Evolutionary conservation across 768 basidiomycete species (phyloP).

Genomic region (Boletus fagicola): DNA sequence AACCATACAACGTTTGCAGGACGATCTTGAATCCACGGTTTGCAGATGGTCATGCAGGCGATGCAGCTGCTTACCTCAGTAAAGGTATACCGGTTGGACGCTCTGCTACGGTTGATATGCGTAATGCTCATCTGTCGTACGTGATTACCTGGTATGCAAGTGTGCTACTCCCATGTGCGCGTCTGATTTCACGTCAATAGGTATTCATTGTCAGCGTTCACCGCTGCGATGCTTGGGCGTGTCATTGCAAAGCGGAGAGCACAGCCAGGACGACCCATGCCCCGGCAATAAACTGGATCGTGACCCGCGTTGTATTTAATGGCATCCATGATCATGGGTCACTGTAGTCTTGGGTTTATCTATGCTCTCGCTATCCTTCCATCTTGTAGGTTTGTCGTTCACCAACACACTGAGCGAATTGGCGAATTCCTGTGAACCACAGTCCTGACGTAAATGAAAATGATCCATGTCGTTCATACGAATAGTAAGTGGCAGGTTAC

Average conservation of each 20-base stretch:
- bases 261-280: slow-evolving; percentile 51
- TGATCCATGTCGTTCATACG: not conserved
- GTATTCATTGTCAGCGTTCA: slow-evolving; percentile 87
- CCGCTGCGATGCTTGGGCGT: slow-evolving; percentile 76
- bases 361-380: not conserved
- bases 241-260: slow-evolving; percentile 56
- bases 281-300: slow-evolving; percentile 39
- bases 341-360: slow-evolving; percentile 6
- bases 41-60: slow-evolving; percentile 82
- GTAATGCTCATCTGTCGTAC: slow-evolving; percentile 94
- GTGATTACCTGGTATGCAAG: slow-evolving; percentile 83
- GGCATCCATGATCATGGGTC: not conserved
- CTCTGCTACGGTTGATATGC: slow-evolving; percentile 75
- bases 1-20: not conserved
- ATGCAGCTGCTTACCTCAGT: slow-evolving; percentile 53
- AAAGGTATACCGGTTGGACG: slow-evolving; percentile 87
- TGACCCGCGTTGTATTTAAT: not conserved
- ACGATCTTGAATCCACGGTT: slow-evolving; percentile 5
- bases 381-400: not conserved
- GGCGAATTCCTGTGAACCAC: not conserved
- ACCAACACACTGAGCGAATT: not conserved
- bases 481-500: slow-evolving; percentile 11
- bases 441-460: slow-evolving; percentile 7
- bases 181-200: slow-evolving; percentile 40
- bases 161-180: not conserved